Conservation (phyloP, 2,329 filamentous ascomycete species). For the Colletotrichum tofieldiae region DNA sequence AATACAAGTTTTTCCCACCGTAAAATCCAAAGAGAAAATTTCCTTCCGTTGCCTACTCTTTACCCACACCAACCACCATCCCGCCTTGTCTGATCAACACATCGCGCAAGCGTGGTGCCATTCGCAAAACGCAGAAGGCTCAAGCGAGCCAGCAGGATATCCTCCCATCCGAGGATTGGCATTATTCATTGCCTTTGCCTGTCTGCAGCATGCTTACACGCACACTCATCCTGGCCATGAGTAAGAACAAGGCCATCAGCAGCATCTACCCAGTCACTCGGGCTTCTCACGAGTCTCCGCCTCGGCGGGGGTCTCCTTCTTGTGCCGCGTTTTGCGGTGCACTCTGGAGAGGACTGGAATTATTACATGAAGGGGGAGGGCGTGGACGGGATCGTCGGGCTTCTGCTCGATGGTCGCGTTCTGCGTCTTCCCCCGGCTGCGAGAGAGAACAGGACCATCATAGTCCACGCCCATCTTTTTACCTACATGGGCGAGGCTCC, state of each 20-base stretch:
- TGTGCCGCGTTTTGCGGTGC: conserved; percentile 43
- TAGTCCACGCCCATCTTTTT: conserved; percentile 65
- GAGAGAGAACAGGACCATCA: conserved; percentile 66
- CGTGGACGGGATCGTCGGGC: background rate
- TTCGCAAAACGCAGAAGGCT: conserved; percentile 3
- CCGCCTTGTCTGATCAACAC: background rate
- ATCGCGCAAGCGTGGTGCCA: background rate
- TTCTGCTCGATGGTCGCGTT: background rate
- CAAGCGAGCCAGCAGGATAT: conserved; percentile 2
- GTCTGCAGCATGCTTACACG: background rate
- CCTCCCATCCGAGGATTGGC: background rate
- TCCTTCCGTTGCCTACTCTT: background rate
- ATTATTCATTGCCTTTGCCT: conserved; percentile 5
- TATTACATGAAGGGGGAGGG: background rate
- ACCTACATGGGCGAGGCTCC: conserved; percentile 67
- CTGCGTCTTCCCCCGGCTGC: conserved; percentile 52
- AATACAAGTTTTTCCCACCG: background rate
- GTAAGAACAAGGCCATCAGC: conserved; percentile 15
- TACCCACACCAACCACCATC: background rate
- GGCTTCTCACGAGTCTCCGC: conserved; percentile 41
- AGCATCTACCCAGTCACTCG: conserved; percentile 44
- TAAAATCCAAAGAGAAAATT: conserved; percentile 20
- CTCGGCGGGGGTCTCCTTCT: conserved; percentile 40
- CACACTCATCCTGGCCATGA: background rate
- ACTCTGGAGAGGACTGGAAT: conserved; percentile 42